phyloP scores from a whole-genome alignment of 2,329 filamentous ascomycete genomes.

The Ceratocystis ficicola region DNA sequence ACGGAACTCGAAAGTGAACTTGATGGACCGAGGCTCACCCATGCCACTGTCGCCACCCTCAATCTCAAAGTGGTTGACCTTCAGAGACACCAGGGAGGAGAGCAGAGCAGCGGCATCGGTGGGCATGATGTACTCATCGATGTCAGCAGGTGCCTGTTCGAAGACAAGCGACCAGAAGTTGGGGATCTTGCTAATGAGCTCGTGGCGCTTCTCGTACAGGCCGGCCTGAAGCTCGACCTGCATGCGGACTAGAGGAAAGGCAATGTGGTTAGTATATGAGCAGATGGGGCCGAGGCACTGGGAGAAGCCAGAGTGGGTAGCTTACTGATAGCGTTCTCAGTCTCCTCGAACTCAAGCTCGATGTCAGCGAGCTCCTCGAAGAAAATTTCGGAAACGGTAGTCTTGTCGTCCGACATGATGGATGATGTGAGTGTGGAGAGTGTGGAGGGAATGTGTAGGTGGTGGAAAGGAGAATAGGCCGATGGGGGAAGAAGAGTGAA shows the following conservation, averaged over 20 bases:
- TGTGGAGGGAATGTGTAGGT: conserved; percentile 16
- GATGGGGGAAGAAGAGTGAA: neutral
- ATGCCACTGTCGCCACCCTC: conserved; percentile 37
- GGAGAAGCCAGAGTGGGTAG: conserved; percentile 25
- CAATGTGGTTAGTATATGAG: conserved; percentile 22
- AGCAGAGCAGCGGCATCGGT: conserved; percentile 64
- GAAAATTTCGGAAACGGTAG: conserved; percentile 32
- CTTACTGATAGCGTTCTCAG: conserved; percentile 72
- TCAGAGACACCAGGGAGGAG: conserved; percentile 53
- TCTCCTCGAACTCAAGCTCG: conserved; percentile 73
- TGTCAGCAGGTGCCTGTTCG: conserved; percentile 70
- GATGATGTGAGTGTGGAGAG: conserved; percentile 22
- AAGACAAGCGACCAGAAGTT: conserved; percentile 95
- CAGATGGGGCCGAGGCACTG: neutral
- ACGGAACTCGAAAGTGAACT: conserved; percentile 64
- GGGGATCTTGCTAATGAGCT: conserved; percentile 58
- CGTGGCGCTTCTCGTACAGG: conserved; percentile 65
- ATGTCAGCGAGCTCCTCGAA: conserved; percentile 70
- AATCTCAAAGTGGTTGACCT: conserved; percentile 71
- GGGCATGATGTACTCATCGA: conserved; percentile 80
- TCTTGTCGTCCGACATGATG: conserved; percentile 30
- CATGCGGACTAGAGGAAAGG: conserved; percentile 48
- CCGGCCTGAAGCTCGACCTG: conserved; percentile 55
- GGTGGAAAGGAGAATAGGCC: conserved; percentile 13
- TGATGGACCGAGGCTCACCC: conserved; percentile 70